Evolutionary conservation across 495 filamentous ascomycete genomes (phyloP).

Genomic region (Neohortaea acidophila): DNA sequence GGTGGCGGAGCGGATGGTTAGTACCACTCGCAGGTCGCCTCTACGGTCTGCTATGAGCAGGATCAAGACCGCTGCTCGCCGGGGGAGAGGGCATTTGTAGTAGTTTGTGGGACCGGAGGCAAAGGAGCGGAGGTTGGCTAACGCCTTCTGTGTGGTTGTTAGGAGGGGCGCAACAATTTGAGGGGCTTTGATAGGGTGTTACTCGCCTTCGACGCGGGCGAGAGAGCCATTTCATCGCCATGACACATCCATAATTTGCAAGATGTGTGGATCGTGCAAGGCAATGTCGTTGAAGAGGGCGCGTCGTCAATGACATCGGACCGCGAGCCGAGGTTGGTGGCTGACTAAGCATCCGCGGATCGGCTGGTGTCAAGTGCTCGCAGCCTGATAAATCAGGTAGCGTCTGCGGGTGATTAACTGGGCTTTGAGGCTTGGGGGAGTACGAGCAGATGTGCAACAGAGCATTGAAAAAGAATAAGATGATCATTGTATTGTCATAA

Average conservation of each 20-base stretch:
- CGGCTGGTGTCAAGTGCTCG: too few relatives aligned
- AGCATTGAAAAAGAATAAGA: too few relatives aligned
- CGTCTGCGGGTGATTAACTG: too few relatives aligned
- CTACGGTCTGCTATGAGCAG: slow-evolving; percentile 66
- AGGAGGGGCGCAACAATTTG: slow-evolving; percentile 12
- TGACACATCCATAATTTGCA: slow-evolving; percentile 3
- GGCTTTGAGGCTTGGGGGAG: too few relatives aligned
- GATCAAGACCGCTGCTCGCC: slow-evolving; percentile 69
- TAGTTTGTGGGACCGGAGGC: slow-evolving; percentile 43
- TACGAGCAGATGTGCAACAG: too few relatives aligned
- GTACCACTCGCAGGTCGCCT: slow-evolving; percentile 65
- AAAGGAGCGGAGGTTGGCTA: slow-evolving; percentile 61
- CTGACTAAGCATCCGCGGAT: too few relatives aligned
- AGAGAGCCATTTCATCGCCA: slow-evolving; percentile 37
- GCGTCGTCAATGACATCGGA: too few relatives aligned
- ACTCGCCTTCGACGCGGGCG: slow-evolving; percentile 41
- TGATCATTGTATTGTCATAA: too few relatives aligned
- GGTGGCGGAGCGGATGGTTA: slow-evolving; percentile 70
- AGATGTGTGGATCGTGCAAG: too few relatives aligned
- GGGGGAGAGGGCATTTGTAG: slow-evolving; percentile 48
- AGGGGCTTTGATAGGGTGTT: slow-evolving; percentile 5
- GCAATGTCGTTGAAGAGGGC: too few relatives aligned
- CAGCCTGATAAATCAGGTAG: too few relatives aligned
- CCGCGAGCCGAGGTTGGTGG: too few relatives aligned
- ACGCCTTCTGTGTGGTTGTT: slow-evolving; percentile 44